phyloP scores from a whole-genome alignment of 331 rosid genomes.

The Acacia pycnantha region DNA sequence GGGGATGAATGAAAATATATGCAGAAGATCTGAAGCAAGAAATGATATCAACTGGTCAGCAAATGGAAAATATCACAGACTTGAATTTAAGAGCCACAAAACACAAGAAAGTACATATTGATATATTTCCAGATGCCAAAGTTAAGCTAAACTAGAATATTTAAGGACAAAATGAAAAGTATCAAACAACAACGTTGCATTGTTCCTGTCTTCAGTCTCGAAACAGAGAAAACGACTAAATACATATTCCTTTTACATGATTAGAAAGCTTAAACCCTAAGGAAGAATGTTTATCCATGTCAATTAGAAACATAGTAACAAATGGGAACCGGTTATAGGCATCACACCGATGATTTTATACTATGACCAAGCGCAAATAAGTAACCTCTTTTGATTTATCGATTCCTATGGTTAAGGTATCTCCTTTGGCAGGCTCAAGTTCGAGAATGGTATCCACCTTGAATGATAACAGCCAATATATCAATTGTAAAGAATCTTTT shows the following conservation, averaged over 20 bases:
- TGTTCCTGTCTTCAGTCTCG: conserved; percentile 2
- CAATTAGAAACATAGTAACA: conserved; percentile 11
- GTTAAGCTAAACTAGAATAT: neutral
- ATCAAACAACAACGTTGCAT: conserved; percentile 3
- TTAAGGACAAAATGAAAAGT: neutral
- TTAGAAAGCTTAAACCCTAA: neutral
- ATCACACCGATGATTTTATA: neutral
- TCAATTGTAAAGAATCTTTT: neutral
- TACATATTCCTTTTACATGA: neutral
- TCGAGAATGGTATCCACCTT: neutral
- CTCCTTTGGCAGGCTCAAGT: neutral
- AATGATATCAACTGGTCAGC: conserved; percentile 32
- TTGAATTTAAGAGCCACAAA: neutral
- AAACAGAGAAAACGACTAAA: neutral
- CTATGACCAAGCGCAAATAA: neutral
- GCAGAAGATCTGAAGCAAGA: conserved; percentile 71
- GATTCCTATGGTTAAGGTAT: neutral
- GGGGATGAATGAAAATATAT: conserved; percentile 84
- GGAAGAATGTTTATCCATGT: neutral
- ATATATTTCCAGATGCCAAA: conserved; percentile 3
- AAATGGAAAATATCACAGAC: conserved; percentile 12
- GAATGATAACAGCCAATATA: neutral
- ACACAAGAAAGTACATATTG: neutral
- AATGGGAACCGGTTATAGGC: neutral
- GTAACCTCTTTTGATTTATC: neutral